A percentile compares a stretch with the other conserved stretches of the same genome.
Conservation (phyloP, 495 filamentous ascomycete genomes). For the Schizothecium vesticola region DNA sequence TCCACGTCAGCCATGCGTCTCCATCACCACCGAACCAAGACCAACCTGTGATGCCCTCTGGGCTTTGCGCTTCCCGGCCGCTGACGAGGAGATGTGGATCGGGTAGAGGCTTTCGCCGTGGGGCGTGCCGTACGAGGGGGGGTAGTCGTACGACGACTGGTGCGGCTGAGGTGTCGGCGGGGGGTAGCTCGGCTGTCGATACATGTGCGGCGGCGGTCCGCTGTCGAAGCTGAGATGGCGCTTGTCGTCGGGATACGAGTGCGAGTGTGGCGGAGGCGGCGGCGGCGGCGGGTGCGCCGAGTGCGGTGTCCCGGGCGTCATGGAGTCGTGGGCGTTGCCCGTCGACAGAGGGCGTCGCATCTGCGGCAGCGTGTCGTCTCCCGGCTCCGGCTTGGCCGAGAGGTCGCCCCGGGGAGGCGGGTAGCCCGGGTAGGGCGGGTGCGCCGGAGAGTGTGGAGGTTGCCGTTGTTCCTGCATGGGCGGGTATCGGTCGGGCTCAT, state of each 20-base stretch:
- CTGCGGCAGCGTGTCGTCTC: conserved; percentile 40
- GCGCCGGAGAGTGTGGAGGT: conserved; percentile 44
- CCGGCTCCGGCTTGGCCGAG: conserved; percentile 47
- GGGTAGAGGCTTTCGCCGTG: conserved; percentile 29
- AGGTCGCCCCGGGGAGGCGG: conserved; percentile 33
- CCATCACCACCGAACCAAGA: not conserved
- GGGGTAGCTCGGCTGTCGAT: conserved; percentile 40
- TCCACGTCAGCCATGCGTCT: conserved; percentile 20
- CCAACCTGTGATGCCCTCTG: conserved; percentile 48
- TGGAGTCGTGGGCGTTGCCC: conserved; percentile 33
- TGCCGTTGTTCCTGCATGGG: conserved; percentile 48
- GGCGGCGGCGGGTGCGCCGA: conserved; percentile 24
- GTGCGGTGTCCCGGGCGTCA: conserved; percentile 34
- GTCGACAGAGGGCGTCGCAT: conserved; percentile 42
- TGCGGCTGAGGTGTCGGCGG: conserved; percentile 42
- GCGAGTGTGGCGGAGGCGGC: not conserved
- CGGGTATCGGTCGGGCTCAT: conserved; percentile 45
- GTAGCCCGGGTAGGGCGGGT: conserved; percentile 37
- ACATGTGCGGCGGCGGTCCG: conserved; percentile 37
- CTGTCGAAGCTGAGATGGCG: conserved; percentile 45
- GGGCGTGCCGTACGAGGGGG: conserved; percentile 24
- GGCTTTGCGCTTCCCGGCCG: conserved; percentile 44
- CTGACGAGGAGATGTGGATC: conserved; percentile 28
- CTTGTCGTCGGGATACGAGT: conserved; percentile 36
- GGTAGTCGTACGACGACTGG: conserved; percentile 39